Conservation (phyloP, 225 moss, liverwort and hornwort species). For the Ulota crispa region DNA sequence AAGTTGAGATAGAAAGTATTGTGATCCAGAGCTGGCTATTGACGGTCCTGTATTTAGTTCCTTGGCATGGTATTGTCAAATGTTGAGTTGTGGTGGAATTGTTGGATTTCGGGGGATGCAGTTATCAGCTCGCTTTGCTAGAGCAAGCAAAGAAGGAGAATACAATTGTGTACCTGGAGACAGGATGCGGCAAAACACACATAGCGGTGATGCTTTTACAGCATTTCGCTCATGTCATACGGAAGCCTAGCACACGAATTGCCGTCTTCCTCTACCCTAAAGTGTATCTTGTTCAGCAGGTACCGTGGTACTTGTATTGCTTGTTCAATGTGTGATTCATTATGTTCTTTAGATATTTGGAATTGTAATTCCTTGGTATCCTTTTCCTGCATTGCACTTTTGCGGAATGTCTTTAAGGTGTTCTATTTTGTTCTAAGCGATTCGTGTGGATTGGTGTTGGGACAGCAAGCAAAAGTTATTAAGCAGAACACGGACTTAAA, state of each 20-base stretch:
- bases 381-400: constrained; percentile 6
- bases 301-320: constrained; percentile 12
- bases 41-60: not conserved
- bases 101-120: constrained; percentile 44
- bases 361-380: not conserved
- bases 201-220: constrained; percentile 74
- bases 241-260: constrained; percentile 68
- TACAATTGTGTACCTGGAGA: constrained; percentile 81
- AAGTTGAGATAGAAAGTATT: not conserved
- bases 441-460: constrained; percentile 25
- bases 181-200: constrained; percentile 88
- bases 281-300: constrained; percentile 81
- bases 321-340: not conserved
- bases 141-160: constrained; percentile 84
- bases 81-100: constrained; percentile 10
- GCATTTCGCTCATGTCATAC: constrained; percentile 63
- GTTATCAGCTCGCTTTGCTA: constrained; percentile 81
- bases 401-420: not conserved
- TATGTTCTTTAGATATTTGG: not conserved
- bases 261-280: constrained; percentile 82
- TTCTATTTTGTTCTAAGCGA: constrained; percentile 14
- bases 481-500: constrained; percentile 50
- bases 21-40: not conserved
- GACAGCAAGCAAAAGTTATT: constrained; percentile 85
- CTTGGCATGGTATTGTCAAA: not conserved